These are phyloP conservation scores for Vaccinium myrtillus DNA, from an alignment of 148 eudicot species.

Conservation along the genomic window DNA sequence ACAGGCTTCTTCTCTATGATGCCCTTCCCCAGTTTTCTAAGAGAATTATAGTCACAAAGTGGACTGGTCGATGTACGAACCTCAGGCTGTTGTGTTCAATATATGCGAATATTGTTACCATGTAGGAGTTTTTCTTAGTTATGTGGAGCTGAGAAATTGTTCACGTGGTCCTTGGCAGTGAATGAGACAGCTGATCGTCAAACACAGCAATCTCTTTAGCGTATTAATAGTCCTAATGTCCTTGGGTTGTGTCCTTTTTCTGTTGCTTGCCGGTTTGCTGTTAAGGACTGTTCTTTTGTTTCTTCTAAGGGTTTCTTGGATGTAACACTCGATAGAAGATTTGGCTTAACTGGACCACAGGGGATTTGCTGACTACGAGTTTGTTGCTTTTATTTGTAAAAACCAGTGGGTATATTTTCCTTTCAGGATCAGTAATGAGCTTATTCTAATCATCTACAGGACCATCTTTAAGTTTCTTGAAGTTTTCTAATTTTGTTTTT, in stretches of 20 bases:
- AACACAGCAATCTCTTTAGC: neutral
- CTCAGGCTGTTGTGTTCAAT: neutral
- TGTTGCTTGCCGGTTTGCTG: neutral
- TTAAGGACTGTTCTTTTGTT: neutral
- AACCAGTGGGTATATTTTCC: neutral
- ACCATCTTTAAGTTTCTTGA: neutral
- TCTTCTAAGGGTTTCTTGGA: constrained; percentile 1
- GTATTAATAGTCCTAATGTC: neutral
- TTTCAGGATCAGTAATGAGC: neutral
- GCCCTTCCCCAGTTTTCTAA: neutral
- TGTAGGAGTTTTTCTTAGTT: neutral
- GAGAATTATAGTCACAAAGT: neutral
- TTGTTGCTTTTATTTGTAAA: too few relatives aligned
- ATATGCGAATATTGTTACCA: neutral
- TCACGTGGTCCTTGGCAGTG: neutral
- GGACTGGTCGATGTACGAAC: neutral
- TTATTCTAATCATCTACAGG: neutral
- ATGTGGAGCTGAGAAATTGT: neutral
- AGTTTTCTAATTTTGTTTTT: neutral
- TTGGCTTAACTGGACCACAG: neutral
- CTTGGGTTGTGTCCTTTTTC: neutral
- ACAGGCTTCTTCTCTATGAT: neutral
- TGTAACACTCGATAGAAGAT: neutral
- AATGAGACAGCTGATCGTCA: neutral
- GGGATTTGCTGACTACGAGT: neutral